Conservation (phyloP, 73 alveolate genomes). For the Paramecium octaurelia region DNA sequence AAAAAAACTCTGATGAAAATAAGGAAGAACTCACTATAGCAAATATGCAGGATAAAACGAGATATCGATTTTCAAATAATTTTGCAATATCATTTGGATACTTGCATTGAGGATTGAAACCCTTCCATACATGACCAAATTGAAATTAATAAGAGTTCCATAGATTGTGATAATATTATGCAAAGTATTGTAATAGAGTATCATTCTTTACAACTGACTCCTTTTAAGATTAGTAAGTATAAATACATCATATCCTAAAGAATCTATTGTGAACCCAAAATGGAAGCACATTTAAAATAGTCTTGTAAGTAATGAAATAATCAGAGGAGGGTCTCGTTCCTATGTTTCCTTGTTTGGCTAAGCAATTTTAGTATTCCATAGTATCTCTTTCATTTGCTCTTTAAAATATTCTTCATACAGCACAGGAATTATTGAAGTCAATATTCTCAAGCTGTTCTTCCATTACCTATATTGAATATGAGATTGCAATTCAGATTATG, state of each 20-base stretch:
- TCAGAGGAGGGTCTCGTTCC: slow-evolving; percentile 17
- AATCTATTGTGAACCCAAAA: slow-evolving; percentile 10
- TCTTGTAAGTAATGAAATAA: neutral
- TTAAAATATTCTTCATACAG: neutral
- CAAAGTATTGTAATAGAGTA: neutral
- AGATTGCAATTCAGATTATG: neutral
- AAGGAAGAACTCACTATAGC: neutral
- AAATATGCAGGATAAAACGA: neutral
- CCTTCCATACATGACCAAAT: neutral
- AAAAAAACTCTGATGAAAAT: neutral
- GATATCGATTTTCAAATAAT: slow-evolving; percentile 30
- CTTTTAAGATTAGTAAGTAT: neutral
- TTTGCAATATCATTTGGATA: neutral
- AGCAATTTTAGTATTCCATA: neutral
- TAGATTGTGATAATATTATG: neutral
- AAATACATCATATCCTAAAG: neutral
- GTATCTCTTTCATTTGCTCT: neutral
- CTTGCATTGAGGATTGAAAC: neutral
- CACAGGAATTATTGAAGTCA: neutral
- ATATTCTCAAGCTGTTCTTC: slow-evolving; percentile 13
- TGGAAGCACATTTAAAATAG: neutral
- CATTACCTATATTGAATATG: neutral
- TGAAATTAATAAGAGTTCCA: neutral
- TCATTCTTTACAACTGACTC: neutral
- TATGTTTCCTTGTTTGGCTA: neutral